Evolutionary conservation across 768 basidiomycete genomes (phyloP).

Genomic region (Kwoniella dendrophila): DNA sequence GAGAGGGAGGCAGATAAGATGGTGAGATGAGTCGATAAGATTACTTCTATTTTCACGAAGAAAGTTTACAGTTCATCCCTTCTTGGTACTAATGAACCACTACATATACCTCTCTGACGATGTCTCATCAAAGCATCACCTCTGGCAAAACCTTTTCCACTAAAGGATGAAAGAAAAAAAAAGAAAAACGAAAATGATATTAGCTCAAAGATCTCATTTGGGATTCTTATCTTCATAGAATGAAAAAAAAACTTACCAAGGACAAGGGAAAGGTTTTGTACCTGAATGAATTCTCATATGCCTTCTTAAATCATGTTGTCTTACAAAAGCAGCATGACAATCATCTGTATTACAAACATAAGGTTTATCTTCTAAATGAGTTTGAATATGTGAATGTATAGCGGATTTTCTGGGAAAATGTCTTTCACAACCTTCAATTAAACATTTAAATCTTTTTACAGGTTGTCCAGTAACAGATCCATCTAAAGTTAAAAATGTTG

Average conservation of each 20-base stretch:
- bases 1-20: too few relatives aligned
- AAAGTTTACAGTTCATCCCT: slow-evolving; percentile 12
- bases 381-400: slow-evolving; percentile 59
- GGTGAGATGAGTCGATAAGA: too few relatives aligned
- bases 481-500: slow-evolving; percentile 44
- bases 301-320: slow-evolving; percentile 58
- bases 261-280: slow-evolving; percentile 58
- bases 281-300: slow-evolving; percentile 58
- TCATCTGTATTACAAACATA: slow-evolving; percentile 56
- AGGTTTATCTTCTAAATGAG: slow-evolving; percentile 59
- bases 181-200: neutral
- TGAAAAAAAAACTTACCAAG: slow-evolving; percentile 52
- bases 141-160: slow-evolving; percentile 59
- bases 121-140: slow-evolving; percentile 59
- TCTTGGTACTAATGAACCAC: slow-evolving; percentile 51
- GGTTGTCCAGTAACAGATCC: slow-evolving; percentile 37
- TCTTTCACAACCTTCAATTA: slow-evolving; percentile 53
- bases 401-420: slow-evolving; percentile 55
- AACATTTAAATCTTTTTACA: slow-evolving; percentile 51
- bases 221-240: neutral
- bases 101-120: slow-evolving; percentile 58
- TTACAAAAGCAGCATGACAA: slow-evolving; percentile 58
- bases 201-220: too few relatives aligned
- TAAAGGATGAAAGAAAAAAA: slow-evolving; percentile 20
- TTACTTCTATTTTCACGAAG: neutral